Evolutionary conservation across 1,139 yeast genomes (phyloP).

Genomic region (Yamadazyma taylorii): DNA sequence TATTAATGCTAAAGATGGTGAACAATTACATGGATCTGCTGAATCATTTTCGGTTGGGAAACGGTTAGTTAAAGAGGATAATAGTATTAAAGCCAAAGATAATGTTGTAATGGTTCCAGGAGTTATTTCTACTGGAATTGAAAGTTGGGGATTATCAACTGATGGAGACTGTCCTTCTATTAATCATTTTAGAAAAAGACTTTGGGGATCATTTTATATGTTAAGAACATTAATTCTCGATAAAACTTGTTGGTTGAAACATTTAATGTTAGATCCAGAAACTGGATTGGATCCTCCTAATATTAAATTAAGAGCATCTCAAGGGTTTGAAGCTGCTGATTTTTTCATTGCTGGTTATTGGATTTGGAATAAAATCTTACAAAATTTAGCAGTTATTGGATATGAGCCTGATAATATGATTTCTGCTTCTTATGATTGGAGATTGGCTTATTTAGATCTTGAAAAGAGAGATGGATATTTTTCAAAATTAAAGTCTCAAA

Average conservation of each 20-base stretch:
- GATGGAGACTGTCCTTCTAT: constrained; percentile 77
- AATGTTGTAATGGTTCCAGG: constrained; percentile 96
- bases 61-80: constrained; percentile 48
- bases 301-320: constrained; percentile 81
- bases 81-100: constrained; percentile 55
- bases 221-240: constrained; percentile 87
- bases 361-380: constrained; percentile 96
- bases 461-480: constrained; percentile 88
- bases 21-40: constrained; percentile 53
- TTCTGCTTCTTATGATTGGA: constrained; percentile 95
- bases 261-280: constrained; percentile 81
- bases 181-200: constrained; percentile 80
- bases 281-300: constrained; percentile 93
- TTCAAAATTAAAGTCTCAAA: constrained; percentile 65
- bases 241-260: constrained; percentile 90
- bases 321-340: constrained; percentile 96
- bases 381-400: constrained; percentile 90
- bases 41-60: constrained; percentile 89
- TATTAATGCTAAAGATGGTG: constrained; percentile 35
- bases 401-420: constrained; percentile 89
- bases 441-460: constrained; percentile 83
- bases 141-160: constrained; percentile 76
- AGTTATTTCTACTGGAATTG: constrained; percentile 91
- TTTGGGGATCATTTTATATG: constrained; percentile 99
- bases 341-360: constrained; percentile 96